Conservation (phyloP, 805 yeast genomes). For the Sugiyamaella americana region DNA sequence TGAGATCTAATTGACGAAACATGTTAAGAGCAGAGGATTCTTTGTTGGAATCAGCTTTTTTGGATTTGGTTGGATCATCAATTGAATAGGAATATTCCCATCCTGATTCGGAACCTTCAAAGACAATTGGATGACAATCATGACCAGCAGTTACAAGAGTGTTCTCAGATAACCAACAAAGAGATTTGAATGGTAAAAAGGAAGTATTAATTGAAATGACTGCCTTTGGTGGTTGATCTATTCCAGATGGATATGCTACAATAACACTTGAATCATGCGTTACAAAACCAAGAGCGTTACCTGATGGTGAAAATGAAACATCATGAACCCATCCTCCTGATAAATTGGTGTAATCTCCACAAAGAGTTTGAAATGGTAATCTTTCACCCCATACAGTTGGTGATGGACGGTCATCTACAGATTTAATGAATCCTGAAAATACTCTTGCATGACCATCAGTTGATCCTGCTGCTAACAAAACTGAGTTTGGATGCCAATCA, state of each 20-base stretch:
- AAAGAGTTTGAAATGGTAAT: conserved; percentile 86
- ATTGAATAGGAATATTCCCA: conserved; percentile 56
- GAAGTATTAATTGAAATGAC: conserved; percentile 55
- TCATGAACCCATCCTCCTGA: conserved; percentile 89
- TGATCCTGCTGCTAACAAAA: conserved; percentile 82
- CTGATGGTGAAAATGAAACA: conserved; percentile 75
- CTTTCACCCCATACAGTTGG: conserved; percentile 90
- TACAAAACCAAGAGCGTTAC: conserved; percentile 71
- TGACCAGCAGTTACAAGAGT: conserved; percentile 84
- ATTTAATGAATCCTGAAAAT: conserved; percentile 82
- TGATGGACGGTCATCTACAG: conserved; percentile 75
- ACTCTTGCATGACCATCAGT: conserved; percentile 91
- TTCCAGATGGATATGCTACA: conserved; percentile 69
- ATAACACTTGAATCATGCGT: conserved; percentile 83
- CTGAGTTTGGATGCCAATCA: conserved; percentile 92
- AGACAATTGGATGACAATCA: conserved; percentile 84
- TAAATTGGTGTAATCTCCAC: conserved; percentile 70
- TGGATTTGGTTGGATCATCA: conserved; percentile 47
- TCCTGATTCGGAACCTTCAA: conserved; percentile 57
- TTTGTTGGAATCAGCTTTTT: conserved; percentile 43
- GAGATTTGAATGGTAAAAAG: conserved; percentile 72
- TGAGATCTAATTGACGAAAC: conserved; percentile 92
- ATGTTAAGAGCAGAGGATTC: conserved; percentile 59
- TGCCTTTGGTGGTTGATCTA: conserved; percentile 57
- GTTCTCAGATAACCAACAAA: conserved; percentile 61